Evolutionary conservation across 2,329 filamentous ascomycete species (phyloP), one percentile per base, ranked within the genome.

Genomic region (Sclerotiophoma versabilis): DNA sequence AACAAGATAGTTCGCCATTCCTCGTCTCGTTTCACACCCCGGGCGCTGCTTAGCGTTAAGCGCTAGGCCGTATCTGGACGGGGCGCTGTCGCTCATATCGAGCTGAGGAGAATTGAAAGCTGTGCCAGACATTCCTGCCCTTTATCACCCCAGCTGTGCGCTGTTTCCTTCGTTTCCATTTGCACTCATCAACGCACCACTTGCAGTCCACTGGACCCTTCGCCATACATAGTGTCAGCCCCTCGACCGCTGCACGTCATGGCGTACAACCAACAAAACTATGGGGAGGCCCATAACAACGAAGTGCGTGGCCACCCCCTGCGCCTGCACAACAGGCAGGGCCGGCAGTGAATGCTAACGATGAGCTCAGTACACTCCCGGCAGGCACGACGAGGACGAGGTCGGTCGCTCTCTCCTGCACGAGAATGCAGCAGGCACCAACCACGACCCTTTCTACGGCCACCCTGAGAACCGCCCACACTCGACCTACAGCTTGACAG

Each of bases 381-480:
- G 53, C 59, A 55, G 60, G 43, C 66, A 71, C 36, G 74, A 80
- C 57, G 79, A 81, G 54, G 79, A 81, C 17, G 80, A 81, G 59
- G 77, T 76, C 54, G 77, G 76, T 65, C 78, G 75, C 58, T 81
- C 79, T 45, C 75, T 82, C 36, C 75, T 82, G 23, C 78, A 80
- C 71, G 67, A 73, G 42, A 80, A 80, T 63, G 76, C 79, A 30
- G 76, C 75, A 14, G 79, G 79, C 55, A 72, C 74, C 27, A 73
- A 77, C 62, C 71, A 75, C 19, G 78, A 79, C 52, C 80, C 80
- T 49, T 82, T 81, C 69, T 74, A 73, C 66, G 66, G 72, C 68
- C 62, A 74, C 70, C 57, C 63, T 36, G 66, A 78, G 63, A 55
- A 72, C 63, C 70, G 76, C 62, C 71, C 77, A 63, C 66, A 75